Conservation (phyloP, 352 stramenopile species). For the Phytopythium chamaehyphon region DNA sequence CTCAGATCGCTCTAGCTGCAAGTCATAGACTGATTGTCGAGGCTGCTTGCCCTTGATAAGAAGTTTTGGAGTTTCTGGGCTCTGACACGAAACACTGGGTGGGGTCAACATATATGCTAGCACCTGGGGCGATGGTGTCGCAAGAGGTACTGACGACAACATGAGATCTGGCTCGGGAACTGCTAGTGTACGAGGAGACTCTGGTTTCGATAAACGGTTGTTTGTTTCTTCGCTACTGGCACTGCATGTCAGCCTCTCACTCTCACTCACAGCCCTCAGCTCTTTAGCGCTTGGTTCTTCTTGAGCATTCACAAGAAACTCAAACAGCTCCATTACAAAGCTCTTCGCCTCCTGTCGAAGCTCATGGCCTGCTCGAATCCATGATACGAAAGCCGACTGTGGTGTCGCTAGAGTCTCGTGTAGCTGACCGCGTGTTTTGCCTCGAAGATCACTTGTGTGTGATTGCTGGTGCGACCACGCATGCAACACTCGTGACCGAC, state of each 20-base stretch:
- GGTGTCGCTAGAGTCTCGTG: slow-evolving; percentile 38
- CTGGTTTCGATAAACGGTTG: too few species aligned
- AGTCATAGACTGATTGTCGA: slow-evolving; percentile 33
- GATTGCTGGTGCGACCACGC: slow-evolving; percentile 77
- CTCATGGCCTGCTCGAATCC: slow-evolving; percentile 86
- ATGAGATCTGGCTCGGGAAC: too few species aligned
- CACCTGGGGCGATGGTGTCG: too few species aligned
- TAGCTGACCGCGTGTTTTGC: slow-evolving; percentile 53
- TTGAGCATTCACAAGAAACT: slow-evolving; percentile 61
- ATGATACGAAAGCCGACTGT: slow-evolving; percentile 83
- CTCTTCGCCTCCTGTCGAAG: slow-evolving; percentile 85
- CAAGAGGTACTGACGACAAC: background rate
- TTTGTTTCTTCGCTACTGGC: too few species aligned
- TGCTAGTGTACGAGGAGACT: too few species aligned
- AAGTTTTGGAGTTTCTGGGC: too few species aligned
- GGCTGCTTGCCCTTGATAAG: background rate
- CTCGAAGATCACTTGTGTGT: slow-evolving; percentile 34
- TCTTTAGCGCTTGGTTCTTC: slow-evolving; percentile 18
- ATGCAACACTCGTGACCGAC: slow-evolving; percentile 57
- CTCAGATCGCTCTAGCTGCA: slow-evolving; percentile 44
- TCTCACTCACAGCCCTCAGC: background rate
- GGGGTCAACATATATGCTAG: too few species aligned
- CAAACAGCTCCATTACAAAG: slow-evolving; percentile 79
- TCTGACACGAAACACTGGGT: too few species aligned
- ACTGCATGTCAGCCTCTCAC: too few species aligned